Base-by-base conservation (phyloP, 768 basidiomycete species). In the Podaxis mareebaensis region DNA sequence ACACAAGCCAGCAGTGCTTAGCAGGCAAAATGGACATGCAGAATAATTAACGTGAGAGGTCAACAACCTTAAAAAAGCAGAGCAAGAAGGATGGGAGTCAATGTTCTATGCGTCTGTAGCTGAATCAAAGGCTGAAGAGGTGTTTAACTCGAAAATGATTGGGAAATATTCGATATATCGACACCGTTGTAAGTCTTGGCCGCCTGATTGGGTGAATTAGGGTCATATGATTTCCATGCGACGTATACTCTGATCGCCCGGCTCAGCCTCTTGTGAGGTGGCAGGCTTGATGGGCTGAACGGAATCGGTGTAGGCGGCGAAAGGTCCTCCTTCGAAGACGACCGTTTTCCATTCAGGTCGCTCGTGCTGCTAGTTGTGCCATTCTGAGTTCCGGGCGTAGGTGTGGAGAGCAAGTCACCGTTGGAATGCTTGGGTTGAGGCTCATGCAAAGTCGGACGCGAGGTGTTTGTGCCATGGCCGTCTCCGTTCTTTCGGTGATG, bases 161-260 rank as follows among this genome's bases (percentile, higher is more conserved):
- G 20, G 42, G 54, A 30, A 30, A 17, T 33, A 49, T 11, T 3
- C 2, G 44, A 26, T 12, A 17, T 10, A 17, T 55, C 28, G 38
- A 55, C 13, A 40, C 53, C 61, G 22, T 15, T 48, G 22, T 30
- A 17, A 10, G 54, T 57, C 12, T 24, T 17, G 38, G 51, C 55
- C 15, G 61, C 61, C 53, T 63, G 61, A 40, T 56, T 39, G 24
- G 54, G 61, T 38, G 61, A 63, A 28, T 26, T 49, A 7, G 59
- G 59, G 33, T 63, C 57, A n/a, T 64, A 58, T 15, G 70, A 59
- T 59, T 88, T 88, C 85, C 86, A 85, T 55, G 84, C 85, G 12
- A 83, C 82, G 68, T 84, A 85, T 7, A 83, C 79, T 42, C 81
- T 79, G 63, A 85, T 73, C 15, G 80, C 78, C 53, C 86, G 79